Conservation (phyloP, 352 stramenopile genomes). For the Globisporangium rhizosaccharum region DNA sequence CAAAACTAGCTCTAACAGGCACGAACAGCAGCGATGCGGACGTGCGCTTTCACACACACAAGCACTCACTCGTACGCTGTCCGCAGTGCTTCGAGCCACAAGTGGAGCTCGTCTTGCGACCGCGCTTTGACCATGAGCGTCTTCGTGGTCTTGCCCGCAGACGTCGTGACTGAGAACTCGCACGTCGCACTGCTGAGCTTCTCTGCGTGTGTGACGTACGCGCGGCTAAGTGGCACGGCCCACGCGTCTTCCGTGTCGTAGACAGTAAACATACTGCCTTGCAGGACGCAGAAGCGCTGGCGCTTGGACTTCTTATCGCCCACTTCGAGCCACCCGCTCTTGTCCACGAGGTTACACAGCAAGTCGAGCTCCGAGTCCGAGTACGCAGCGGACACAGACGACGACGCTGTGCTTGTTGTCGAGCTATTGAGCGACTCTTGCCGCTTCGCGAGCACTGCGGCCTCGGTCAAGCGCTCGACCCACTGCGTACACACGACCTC, state of each 20-base stretch:
- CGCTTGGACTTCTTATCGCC: constrained; percentile 75
- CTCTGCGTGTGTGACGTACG: constrained; percentile 65
- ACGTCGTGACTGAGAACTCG: constrained; percentile 61
- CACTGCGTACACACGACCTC: constrained; percentile 66
- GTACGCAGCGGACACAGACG: constrained; percentile 53
- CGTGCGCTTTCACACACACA: not conserved
- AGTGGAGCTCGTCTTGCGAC: constrained; percentile 69
- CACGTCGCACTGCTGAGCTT: constrained; percentile 55
- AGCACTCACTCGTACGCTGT: constrained; percentile 34
- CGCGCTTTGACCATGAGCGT: constrained; percentile 58
- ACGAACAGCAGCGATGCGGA: no score
- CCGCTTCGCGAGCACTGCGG: constrained; percentile 59
- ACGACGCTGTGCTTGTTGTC: constrained; percentile 67
- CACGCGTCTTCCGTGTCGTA: constrained; percentile 81
- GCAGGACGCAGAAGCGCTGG: constrained; percentile 66
- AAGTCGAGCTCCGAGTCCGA: constrained; percentile 70
- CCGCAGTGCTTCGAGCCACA: constrained; percentile 65
- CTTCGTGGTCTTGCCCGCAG: constrained; percentile 66
- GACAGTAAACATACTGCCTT: constrained; percentile 78
- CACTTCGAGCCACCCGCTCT: constrained; percentile 74
- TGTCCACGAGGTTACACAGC: constrained; percentile 70
- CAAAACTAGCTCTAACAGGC: constrained; percentile 16
- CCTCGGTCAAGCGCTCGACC: constrained; percentile 69
- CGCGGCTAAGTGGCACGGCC: constrained; percentile 68
- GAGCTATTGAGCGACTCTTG: constrained; percentile 73